Conservation (phyloP, 331 rosid species). For the Malus hybrid region DNA sequence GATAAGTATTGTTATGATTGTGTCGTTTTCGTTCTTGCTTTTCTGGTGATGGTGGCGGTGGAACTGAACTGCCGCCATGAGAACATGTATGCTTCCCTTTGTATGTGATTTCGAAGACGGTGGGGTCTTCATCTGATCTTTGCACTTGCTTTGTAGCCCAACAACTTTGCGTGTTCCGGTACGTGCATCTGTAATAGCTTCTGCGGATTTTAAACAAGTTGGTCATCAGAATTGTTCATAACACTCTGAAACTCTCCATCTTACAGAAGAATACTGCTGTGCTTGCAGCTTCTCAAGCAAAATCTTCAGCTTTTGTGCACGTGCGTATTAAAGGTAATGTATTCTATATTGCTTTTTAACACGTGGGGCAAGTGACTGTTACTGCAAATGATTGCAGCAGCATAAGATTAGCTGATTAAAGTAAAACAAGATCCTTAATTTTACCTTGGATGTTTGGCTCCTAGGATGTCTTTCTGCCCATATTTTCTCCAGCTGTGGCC, state of each 20-base stretch:
- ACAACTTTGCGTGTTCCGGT: conserved; percentile 67
- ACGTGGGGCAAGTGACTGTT: not conserved
- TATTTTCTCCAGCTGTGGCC: conserved; percentile 88
- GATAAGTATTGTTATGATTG: not conserved
- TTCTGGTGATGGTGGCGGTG: conserved; percentile 51
- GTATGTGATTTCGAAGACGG: conserved; percentile 70
- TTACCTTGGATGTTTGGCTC: conserved; percentile 75
- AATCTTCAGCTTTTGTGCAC: not conserved
- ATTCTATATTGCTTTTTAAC: not conserved
- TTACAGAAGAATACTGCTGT: not conserved
- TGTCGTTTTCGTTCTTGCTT: conserved; percentile 36
- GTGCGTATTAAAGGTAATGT: not conserved
- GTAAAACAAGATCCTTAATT: not conserved
- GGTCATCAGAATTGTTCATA: conserved; percentile 13
- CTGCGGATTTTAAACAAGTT: conserved; percentile 43
- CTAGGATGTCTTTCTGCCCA: conserved; percentile 84
- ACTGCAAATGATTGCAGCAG: conserved; percentile 5
- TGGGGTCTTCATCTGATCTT: conserved; percentile 82
- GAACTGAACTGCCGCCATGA: conserved; percentile 36
- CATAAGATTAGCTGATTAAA: not conserved
- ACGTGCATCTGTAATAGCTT: conserved; percentile 96
- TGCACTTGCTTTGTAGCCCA: conserved; percentile 96
- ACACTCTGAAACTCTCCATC: not conserved
- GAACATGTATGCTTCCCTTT: conserved; percentile 77
- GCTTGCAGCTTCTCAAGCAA: not conserved